These are phyloP conservation scores for Trifolium pratense DNA, from an alignment of 306 rosid species.

Conservation along the genomic window DNA sequence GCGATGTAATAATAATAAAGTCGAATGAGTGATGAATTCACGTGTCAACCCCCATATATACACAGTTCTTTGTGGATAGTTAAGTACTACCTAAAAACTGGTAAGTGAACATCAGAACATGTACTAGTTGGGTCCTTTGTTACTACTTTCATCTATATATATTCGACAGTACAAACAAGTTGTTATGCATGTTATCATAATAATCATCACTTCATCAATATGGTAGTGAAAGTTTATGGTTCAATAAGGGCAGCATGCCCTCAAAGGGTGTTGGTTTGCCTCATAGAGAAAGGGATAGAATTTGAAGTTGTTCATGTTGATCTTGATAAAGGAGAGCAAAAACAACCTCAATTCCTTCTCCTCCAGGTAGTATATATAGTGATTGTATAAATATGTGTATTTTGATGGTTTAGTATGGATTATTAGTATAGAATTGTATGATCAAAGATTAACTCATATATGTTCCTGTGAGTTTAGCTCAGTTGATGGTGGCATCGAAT, in stretches of 20 bases:
- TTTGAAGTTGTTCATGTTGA: conserved; percentile 59
- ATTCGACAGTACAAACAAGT: not conserved
- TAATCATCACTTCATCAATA: conserved; percentile 1
- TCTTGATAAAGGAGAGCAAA: conserved; percentile 62
- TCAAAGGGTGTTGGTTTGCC: conserved; percentile 72
- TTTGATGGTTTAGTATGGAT: not conserved
- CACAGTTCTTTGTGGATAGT: conserved; percentile 1
- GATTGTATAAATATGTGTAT: no score
- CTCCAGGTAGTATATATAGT: conserved; percentile 49
- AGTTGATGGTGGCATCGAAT: no score
- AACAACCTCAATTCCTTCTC: conserved; percentile 59
- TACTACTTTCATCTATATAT: not conserved
- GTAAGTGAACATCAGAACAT: no score
- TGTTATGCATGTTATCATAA: not conserved
- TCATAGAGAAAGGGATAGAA: conserved; percentile 68
- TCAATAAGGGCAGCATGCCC: conserved; percentile 53
- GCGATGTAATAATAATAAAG: no score
- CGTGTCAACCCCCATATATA: no score
- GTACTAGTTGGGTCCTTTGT: no score
- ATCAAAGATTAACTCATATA: no score
- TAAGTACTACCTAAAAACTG: no score
- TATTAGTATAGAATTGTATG: not conserved
- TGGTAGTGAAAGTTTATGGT: conserved; percentile 71
- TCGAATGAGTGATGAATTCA: no score
- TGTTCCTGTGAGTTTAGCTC: no score